Base-by-base conservation (phyloP, 192 early-diverging fungal species). In the Entophlyctis luteolus region DNA sequence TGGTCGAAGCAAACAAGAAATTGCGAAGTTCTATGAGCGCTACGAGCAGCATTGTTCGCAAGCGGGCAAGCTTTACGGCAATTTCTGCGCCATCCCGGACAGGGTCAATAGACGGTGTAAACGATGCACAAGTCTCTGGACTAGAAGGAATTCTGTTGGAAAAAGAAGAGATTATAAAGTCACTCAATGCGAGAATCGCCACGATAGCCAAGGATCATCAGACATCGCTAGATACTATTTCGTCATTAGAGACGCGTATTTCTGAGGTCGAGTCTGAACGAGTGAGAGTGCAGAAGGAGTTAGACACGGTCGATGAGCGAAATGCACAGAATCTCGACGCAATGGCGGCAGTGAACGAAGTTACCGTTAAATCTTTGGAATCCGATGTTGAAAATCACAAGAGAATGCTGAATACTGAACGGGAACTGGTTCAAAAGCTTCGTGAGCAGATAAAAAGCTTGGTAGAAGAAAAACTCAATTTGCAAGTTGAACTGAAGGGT, bases 311-410 rank as follows among this genome's bases (percentile, higher is more conserved):
- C 0, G 62, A 70, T 32, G 31, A 33, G 22, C 14, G 33, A 34
- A 18, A 55, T 66, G 36, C 33, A 10, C 47, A 6, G 32, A 27
- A 47, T 47, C 48, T 75, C 37, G 59, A 72, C 14, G 45, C 35
- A 20, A 57, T 65, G 23, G 46, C 58, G 29, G 68, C 68, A 37
- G 54, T 39, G 38, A n/a, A 70, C 45, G 68, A 70, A 22, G 33
- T 56, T n/a, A 71, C 45, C 29, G 22, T 65, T 8, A 65, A 71
- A 48, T 59, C 70, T 4, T 33, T 46, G 16, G 69, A 75, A 32
- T 42, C 50, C 12, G 75, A 76, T 31, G 33, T 39, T 14, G 34
- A 68, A 12, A 59, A 50, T 29, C 31, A 57, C 8, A 49, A 74
- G 56, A 22, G 50, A 36, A 42, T 65, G 45, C 18, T 22, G 32